These are phyloP conservation scores for Brassica nigra DNA, from an alignment of 345 rosid species.

Conservation along the genomic window DNA sequence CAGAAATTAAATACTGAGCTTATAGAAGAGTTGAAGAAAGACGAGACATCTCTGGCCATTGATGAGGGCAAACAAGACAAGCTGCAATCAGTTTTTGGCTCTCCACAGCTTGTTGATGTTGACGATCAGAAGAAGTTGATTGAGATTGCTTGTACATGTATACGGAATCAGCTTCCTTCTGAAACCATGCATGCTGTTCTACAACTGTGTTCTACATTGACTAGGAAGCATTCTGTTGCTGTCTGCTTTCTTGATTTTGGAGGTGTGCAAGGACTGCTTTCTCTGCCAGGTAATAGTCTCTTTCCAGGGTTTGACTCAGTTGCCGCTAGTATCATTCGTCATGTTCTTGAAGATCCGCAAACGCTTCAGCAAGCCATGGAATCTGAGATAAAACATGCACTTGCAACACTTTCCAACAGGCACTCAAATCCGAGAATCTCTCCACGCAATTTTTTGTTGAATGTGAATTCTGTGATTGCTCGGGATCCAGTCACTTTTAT, in stretches of 20 bases:
- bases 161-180: conserved; percentile 74
- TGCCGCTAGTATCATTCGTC: conserved; percentile 85
- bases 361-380: conserved; percentile 98
- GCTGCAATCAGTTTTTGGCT: conserved; percentile 59
- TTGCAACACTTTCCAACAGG: conserved; percentile 76
- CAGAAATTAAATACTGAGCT: conserved; percentile 74
- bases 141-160: conserved; percentile 86
- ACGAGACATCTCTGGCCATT: conserved; percentile 48
- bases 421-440: conserved; percentile 81
- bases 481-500: conserved; percentile 85
- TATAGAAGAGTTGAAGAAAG: conserved; percentile 68
- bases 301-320: conserved; percentile 90
- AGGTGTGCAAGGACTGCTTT: conserved; percentile 75
- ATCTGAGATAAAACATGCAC: conserved; percentile 85
- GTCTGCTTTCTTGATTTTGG: conserved; percentile 84
- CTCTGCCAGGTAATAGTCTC: conserved; percentile 82
- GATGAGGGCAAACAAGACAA: conserved; percentile 72
- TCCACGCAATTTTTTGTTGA: conserved; percentile 73
- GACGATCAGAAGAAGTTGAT: conserved; percentile 76
- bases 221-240: conserved; percentile 76
- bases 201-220: conserved; percentile 85
- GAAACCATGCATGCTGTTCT: conserved; percentile 93
- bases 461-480: conserved; percentile 71
- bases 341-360: conserved; percentile 93
- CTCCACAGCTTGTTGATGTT: conserved; percentile 53